A percentile compares a stretch with the other conserved stretches of the same genome.
Evolutionary conservation across 768 basidiomycete species (phyloP).

Genomic region (Antrodiella citrinella): DNA sequence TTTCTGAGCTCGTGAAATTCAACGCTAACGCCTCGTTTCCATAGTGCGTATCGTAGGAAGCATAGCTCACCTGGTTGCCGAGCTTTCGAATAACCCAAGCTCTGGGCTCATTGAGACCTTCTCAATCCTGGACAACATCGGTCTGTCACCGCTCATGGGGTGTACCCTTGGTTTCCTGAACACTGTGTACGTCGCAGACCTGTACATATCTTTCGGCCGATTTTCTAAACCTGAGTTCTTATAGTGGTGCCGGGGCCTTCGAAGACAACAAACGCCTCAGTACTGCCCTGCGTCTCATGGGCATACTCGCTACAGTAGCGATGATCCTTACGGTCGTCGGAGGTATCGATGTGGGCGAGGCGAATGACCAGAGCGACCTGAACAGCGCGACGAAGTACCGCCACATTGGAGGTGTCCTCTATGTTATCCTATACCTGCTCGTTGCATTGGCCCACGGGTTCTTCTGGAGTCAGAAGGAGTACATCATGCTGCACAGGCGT

Average conservation of each 20-base stretch:
- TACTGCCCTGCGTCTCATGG: constrained; percentile 19
- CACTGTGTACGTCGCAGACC: constrained; percentile 26
- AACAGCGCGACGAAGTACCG: constrained; percentile 21
- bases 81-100: constrained; percentile 30
- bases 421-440: constrained; percentile 32
- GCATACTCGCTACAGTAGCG: constrained; percentile 21
- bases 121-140: constrained; percentile 33
- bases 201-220: neutral
- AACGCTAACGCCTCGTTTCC: constrained; percentile 3
- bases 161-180: constrained; percentile 29
- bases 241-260: neutral
- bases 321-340: constrained; percentile 27
- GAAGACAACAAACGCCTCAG: constrained; percentile 22
- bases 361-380: constrained; percentile 11
- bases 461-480: constrained; percentile 8
- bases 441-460: constrained; percentile 6
- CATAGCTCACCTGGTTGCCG: constrained; percentile 47
- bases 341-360: constrained; percentile 15
- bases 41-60: constrained; percentile 53
- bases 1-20: too few species aligned
- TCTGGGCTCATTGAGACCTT: constrained; percentile 43
- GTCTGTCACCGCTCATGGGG: constrained; percentile 30
- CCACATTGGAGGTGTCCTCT: constrained; percentile 27
- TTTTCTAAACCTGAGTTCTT: too few species aligned
- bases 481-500: constrained; percentile 6